Base-by-base conservation (phyloP, 192 early-diverging fungal species). In the Coemansia sp. region DNA sequence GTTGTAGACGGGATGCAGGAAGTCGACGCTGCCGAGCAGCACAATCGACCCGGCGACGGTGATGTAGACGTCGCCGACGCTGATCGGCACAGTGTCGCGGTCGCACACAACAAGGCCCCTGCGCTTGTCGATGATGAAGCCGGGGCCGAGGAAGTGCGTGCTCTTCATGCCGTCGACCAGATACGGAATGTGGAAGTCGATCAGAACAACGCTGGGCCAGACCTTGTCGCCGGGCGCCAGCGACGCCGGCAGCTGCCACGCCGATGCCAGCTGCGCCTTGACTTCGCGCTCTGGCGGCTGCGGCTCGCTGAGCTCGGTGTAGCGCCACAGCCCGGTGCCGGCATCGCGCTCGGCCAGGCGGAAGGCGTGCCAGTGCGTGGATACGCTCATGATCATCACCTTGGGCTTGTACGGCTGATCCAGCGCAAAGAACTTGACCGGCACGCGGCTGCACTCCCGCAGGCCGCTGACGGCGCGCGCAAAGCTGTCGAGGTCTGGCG, bases 1-100 rank as follows among this genome's bases (percentile, higher is more conserved):
- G 84, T 96, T 97, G 68, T 97, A 92, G 1, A 89, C 88, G 0
- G 95, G 97, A 63, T 98, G 97, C n/a, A 95, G 70, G 59, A 93
- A 92, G 4, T 91, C 71, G 21, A 96, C 85, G 26, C 85, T 85
- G 16, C 88, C 97, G 0, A 92, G 92, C 67, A 98, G 87, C 49
- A 95, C 92, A 26, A 96, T 87, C 16, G 90, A 91, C 65, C 94
- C 91, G 49, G 92, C 94, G 66, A 98, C 92, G 0, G 97, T 97
- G 52, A 98, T 82, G 61, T 85, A 83, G 46, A 97, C 88, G 67
- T 98, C 97, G 39, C 94, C 93, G 41, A 95, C 76, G 33, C 85
- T 85, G 65, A 92, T 91, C 0, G 94, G 95, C 38, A 98, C 93
- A 16, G 92, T 91, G 69, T 93, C 92, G 36, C 95, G 90, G 60